A percentile compares a stretch with the other conserved stretches of the same genome.
Evolutionary conservation across 306 rosid species (phyloP).

Genomic region (Quercus berberidifolia): DNA sequence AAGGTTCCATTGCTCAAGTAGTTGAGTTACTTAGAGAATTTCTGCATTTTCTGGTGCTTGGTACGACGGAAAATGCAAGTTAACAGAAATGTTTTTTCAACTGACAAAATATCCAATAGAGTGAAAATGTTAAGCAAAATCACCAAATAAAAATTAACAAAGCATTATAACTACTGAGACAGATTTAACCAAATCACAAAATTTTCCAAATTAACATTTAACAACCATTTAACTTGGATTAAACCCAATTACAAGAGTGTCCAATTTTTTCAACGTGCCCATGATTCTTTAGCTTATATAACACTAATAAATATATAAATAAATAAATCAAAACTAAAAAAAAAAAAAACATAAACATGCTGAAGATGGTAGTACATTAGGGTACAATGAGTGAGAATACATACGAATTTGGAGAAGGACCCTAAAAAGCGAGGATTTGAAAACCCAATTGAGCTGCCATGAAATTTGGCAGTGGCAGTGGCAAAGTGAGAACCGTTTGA

Average conservation of each 20-base stretch:
- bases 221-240: background rate
- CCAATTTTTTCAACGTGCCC: too few relatives aligned
- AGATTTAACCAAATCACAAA: background rate
- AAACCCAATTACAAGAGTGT: background rate
- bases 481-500: slow-evolving; percentile 8
- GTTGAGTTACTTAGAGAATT: too few relatives aligned
- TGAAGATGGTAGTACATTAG: background rate
- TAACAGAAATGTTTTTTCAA: too few relatives aligned
- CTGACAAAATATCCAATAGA: background rate
- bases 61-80: too few relatives aligned
- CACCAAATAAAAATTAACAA: background rate
- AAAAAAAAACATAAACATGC: background rate
- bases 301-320: background rate
- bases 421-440: background rate
- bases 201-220: background rate
- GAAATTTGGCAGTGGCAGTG: slow-evolving; percentile 2
- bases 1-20: too few relatives aligned
- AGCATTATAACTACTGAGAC: background rate
- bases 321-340: background rate
- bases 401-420: slow-evolving; percentile 29
- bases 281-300: background rate
- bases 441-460: slow-evolving; percentile 17
- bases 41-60: too few relatives aligned
- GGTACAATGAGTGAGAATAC: background rate
- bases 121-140: background rate